phyloP scores from a whole-genome alignment of 805 yeast species.

The Lachancea kluyveri region DNA sequence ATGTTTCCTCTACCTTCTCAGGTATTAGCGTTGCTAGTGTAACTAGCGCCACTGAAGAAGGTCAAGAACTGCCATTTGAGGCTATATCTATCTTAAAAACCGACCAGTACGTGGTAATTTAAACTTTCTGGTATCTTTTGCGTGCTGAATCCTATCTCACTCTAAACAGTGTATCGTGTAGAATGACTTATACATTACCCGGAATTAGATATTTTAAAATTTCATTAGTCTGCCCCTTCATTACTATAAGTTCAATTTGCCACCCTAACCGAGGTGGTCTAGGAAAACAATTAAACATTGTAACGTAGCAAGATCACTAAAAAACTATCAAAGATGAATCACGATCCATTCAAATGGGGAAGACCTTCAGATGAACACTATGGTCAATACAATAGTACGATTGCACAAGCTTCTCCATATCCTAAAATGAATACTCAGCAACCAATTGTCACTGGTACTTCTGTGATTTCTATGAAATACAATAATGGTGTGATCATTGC shows the following conservation, averaged over 20 bases:
- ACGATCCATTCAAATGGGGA: conserved; percentile 94
- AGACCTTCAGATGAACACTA: conserved; percentile 81
- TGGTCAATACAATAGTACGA: conserved; percentile 70
- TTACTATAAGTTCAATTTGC: conserved; percentile 2
- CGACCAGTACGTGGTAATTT: conserved; percentile 54
- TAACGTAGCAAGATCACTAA: not conserved
- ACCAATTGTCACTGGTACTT: conserved; percentile 95
- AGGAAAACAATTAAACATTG: conserved; percentile 1
- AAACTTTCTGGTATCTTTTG: conserved; percentile 3
- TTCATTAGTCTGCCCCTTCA: not conserved
- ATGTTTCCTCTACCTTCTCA: conserved; percentile 52
- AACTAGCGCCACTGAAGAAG: conserved; percentile 41
- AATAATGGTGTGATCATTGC: conserved; percentile 89
- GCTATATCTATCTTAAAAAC: conserved; percentile 50
- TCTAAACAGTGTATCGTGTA: no score
- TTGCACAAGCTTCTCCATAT: conserved; percentile 59
- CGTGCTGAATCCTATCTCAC: not conserved
- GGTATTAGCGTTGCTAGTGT: conserved; percentile 59
- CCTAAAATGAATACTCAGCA: conserved; percentile 86
- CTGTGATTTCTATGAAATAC: conserved; percentile 87
- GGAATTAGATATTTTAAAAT: no score
- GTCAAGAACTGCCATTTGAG: conserved; percentile 63
- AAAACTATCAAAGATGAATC: conserved; percentile 65
- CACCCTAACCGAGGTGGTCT: conserved; percentile 2
- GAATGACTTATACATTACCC: no score